Evolutionary conservation across 2,329 filamentous ascomycete species (phyloP).

Genomic region (Claviceps purpurea): DNA sequence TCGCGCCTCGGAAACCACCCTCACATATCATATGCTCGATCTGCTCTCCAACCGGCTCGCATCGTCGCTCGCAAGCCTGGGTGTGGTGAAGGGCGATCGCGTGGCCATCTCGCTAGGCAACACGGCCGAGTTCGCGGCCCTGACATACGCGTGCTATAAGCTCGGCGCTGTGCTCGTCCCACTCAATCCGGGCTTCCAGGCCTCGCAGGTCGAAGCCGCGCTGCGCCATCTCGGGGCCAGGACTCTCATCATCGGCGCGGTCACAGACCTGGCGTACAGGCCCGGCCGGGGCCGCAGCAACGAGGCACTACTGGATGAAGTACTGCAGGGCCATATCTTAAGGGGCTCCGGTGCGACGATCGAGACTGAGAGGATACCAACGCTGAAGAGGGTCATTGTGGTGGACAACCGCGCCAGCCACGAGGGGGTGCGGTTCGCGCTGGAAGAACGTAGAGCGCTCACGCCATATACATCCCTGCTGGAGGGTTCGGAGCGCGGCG

Average conservation of each 20-base stretch:
- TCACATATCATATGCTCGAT: slow-evolving; percentile 69
- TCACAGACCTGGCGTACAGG: slow-evolving; percentile 68
- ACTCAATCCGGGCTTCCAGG: slow-evolving; percentile 80
- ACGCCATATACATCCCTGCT: slow-evolving; percentile 32
- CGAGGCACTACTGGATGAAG: slow-evolving; percentile 28
- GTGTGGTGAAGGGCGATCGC: slow-evolving; percentile 68
- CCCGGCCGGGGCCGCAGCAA: slow-evolving; percentile 42
- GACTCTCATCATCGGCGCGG: slow-evolving; percentile 71
- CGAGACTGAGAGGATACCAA: slow-evolving; percentile 43
- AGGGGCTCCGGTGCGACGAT: slow-evolving; percentile 13
- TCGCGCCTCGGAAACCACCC: slow-evolving; percentile 34
- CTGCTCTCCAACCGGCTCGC: slow-evolving; percentile 63
- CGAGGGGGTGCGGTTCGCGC: slow-evolving; percentile 28
- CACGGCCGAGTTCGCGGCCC: slow-evolving; percentile 65
- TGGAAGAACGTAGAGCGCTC: slow-evolving; percentile 27
- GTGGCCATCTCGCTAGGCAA: slow-evolving; percentile 84
- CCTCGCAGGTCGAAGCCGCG: slow-evolving; percentile 62
- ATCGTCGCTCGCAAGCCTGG: slow-evolving; percentile 51
- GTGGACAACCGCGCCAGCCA: slow-evolving; percentile 59
- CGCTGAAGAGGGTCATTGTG: slow-evolving; percentile 56
- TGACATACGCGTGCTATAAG: slow-evolving; percentile 87
- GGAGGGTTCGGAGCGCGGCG: slow-evolving; percentile 15
- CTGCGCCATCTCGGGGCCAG: slow-evolving; percentile 60
- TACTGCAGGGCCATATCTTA: slow-evolving; percentile 16
- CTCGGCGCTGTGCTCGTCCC: slow-evolving; percentile 91